These are phyloP conservation scores for Porpolomopsis calyptriformis DNA, from an alignment of 768 basidiomycete genomes.

Conservation along the genomic window DNA sequence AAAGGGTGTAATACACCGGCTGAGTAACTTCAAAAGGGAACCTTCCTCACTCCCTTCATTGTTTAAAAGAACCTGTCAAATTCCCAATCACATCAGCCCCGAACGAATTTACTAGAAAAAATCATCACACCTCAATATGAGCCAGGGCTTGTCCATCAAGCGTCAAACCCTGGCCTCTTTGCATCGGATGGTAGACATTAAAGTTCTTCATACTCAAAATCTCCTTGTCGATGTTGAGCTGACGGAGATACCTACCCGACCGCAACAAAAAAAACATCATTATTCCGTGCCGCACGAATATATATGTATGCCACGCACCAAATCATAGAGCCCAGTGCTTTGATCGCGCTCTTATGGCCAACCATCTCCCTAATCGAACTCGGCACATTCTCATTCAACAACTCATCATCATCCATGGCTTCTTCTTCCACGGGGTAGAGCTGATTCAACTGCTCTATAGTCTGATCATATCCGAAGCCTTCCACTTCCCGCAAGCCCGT, in stretches of 20 bases:
- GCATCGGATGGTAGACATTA: slow-evolving; percentile 94
- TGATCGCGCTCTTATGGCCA: slow-evolving; percentile 55
- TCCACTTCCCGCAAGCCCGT: slow-evolving; percentile 75
- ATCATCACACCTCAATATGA: slow-evolving; percentile 69
- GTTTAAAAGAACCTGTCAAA: slow-evolving; percentile 65
- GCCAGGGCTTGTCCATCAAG: slow-evolving; percentile 93
- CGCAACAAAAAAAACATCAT: background rate
- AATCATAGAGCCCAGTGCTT: slow-evolving; percentile 84
- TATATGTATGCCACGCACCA: slow-evolving; percentile 55
- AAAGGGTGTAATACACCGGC: slow-evolving; percentile 83
- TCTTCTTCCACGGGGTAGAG: slow-evolving; percentile 46
- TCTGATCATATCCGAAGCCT: slow-evolving; percentile 67
- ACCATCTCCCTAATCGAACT: slow-evolving; percentile 67
- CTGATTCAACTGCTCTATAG: slow-evolving; percentile 52
- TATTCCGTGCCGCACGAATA: background rate
- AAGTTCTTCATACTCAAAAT: slow-evolving; percentile 95
- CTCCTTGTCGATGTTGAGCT: slow-evolving; percentile 93
- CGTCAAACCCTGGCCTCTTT: slow-evolving; percentile 71
- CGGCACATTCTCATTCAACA: slow-evolving; percentile 44
- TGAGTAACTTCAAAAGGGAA: slow-evolving; percentile 70
- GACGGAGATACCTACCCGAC: slow-evolving; percentile 62
- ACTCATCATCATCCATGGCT: slow-evolving; percentile 34
- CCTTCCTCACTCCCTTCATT: slow-evolving; percentile 92
- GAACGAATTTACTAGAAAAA: background rate
- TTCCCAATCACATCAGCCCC: background rate